Base-by-base conservation (phyloP, 2,329 filamentous ascomycete species). In the Pseudocercospora eumusae region DNA sequence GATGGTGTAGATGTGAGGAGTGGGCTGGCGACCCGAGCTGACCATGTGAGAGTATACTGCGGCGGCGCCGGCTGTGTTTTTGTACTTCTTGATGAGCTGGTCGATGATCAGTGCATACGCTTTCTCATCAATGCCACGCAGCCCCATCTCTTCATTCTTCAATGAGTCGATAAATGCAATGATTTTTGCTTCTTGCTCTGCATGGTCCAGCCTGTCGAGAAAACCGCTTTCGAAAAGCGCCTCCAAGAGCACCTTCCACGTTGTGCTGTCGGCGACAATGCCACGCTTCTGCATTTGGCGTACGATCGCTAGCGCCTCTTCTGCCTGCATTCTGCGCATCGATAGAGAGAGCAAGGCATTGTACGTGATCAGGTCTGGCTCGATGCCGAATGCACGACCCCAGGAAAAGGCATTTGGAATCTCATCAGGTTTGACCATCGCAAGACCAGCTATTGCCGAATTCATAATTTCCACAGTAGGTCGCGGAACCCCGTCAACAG, bases 41-140 rank as follows among this genome's bases (percentile, higher is more conserved):
- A 78, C 76, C 82, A 95, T 89, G 73, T 88, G 84, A 1, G 79
- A 75, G 47, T 92, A 80, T 7, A 93, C 81, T 1, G 81, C 81
- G 49, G 83, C 81, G 13, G 90, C 82, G 59, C 86, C 84, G 1
- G 67, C 31, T 52, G 78, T 64, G 66, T 83, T 83, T 27, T 73
- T 67, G 59, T 79, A 75, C 45, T 67, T 74, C 70, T 76, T 81
- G 66, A 90, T 78, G 10, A 91, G 77, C 18, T 83, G 78, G 74
- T 91, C 83, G 57, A 93, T 84, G 73, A 92, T 85, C 73, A 89
- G 87, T 69, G 82, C 85, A 74, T 90, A 93, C 2, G 84, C 85
- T 66, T 85, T 81, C 60, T 80, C 75, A 73, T 89, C 89, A 40
- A 87, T 79, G 53, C 56, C 62, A 11, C 59, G 50, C n/a, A 59